These are phyloP conservation scores for Haplographium delicatum DNA, from an alignment of 495 filamentous ascomycete species.

Conservation along the genomic window DNA sequence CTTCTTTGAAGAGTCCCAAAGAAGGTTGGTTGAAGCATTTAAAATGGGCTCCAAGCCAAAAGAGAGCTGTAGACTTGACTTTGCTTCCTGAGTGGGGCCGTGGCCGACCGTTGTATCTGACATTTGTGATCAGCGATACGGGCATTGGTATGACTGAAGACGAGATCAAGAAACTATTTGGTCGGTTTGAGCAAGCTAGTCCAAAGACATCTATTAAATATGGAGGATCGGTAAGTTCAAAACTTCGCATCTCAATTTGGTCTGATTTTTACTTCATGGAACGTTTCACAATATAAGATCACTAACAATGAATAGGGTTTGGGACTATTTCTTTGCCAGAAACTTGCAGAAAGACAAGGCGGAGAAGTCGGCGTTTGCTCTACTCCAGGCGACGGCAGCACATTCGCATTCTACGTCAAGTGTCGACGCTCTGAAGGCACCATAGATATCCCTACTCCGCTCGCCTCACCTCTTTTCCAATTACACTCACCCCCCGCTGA, in stretches of 20 bases:
- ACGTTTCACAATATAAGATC: too few species aligned
- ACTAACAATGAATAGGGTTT: too few species aligned
- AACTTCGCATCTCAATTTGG: too few species aligned
- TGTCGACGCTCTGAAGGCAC: conserved; percentile 30
- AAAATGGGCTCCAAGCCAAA: conserved; percentile 12
- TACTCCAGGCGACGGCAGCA: conserved; percentile 64
- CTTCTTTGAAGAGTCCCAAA: conserved; percentile 31
- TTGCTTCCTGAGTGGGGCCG: conserved; percentile 57
- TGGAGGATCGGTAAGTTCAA: conserved; percentile 62
- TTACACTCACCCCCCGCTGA: background rate
- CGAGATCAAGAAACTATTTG: conserved; percentile 69
- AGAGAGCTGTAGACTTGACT: conserved; percentile 44
- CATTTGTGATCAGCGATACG: conserved; percentile 70
- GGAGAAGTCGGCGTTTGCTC: conserved; percentile 77
- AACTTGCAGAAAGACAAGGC: conserved; percentile 72
- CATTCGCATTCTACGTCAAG: conserved; percentile 72
- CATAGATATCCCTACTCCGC: too few species aligned
- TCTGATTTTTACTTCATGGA: too few species aligned
- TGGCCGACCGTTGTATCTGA: conserved; percentile 63
- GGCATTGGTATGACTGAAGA: conserved; percentile 68
- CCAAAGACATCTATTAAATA: conserved; percentile 73
- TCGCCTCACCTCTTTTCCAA: background rate
- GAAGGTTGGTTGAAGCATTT: conserved; percentile 28
- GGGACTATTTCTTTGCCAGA: conserved; percentile 73
- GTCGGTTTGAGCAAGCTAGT: conserved; percentile 70